Base-by-base conservation (phyloP, 2,329 filamentous ascomycete species). In the Paecilomyces fulvus region DNA sequence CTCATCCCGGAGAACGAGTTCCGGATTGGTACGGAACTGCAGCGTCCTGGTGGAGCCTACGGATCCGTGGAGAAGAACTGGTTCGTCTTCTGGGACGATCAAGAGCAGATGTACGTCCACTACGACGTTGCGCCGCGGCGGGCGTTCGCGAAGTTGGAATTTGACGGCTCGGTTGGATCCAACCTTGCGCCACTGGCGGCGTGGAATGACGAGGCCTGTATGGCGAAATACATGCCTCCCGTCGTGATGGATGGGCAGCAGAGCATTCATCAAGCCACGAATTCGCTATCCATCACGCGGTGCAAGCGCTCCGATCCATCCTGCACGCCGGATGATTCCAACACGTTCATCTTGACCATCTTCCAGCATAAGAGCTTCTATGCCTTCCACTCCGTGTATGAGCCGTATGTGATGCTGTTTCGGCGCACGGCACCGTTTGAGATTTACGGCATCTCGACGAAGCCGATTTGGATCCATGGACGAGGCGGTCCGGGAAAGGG, bases 261-360 rank as follows among this genome's bases (percentile, higher is more conserved):
- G 63, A 79, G 74, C 0, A 76, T 84, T 30, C 82, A 85, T 62
- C 82, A 85, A 65, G 78, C 82, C 5, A 84, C 81, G 20, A 85
- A 85, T 65, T 82, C 80, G 1, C 71, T 85, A 0, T 67, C 75
- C 1, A 67, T 85, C 37, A 84, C 82, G 2, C 69, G 83, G 54
- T 85, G 83, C 68, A 68, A 70, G 8, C 74, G 79, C 1, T 60
- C 68, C 1, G 80, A 84, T 49, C 61, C 68, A 0, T 54, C 17
- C 0, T 85, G 83, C 63, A 52, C 64, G 0, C 65, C 73, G 0
- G 69, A 70, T 49, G 70, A 74, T 5, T 59, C 58, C 20, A 83
- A 84, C 61, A 84, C 82, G 0, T 82, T 81, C 64, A 70, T 84
- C 57, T 67, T 85, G 51, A 73, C 73, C 4, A 74, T 85, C 43